Conservation (phyloP, 2,329 filamentous ascomycete genomes). For the Xylariaceae sp. region DNA sequence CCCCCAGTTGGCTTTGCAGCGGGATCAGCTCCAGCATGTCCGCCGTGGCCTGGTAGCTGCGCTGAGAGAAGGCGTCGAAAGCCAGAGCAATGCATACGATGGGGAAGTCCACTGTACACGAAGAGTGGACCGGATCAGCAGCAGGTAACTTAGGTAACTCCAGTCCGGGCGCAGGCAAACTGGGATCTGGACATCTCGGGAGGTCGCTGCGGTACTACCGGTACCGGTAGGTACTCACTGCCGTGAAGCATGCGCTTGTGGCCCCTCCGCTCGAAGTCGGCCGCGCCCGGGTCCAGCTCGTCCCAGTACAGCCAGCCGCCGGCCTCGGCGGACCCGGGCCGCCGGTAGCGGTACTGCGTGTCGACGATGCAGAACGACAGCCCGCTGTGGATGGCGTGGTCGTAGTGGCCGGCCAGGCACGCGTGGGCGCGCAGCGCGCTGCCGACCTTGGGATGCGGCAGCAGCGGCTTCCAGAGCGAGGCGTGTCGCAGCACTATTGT, state of each 20-base stretch:
- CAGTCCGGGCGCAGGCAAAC: too few species aligned
- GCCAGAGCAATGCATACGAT: slow-evolving; percentile 23
- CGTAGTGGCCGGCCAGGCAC: slow-evolving; percentile 4
- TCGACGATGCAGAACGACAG: slow-evolving; percentile 11
- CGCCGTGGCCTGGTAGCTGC: slow-evolving; percentile 8
- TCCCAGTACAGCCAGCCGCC: slow-evolving; percentile 23
- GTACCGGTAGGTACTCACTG: too few species aligned
- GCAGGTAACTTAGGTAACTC: too few species aligned
- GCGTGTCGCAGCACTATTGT: slow-evolving; percentile 6
- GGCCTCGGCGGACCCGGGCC: slow-evolving; percentile 14
- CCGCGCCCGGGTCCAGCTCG: slow-evolving; percentile 5
- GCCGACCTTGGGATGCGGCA: slow-evolving; percentile 5
- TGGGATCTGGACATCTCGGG: too few species aligned
- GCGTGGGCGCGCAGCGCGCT: slow-evolving; percentile 3
- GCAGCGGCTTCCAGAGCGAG: slow-evolving; percentile 5
- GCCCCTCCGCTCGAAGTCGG: slow-evolving; percentile 4
- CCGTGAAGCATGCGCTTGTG: slow-evolving; percentile 13
- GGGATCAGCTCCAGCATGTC: slow-evolving; percentile 5
- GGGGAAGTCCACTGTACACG: slow-evolving; percentile 27
- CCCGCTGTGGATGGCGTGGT: slow-evolving; percentile 13
- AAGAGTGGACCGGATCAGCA: too few species aligned
- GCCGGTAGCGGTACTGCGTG: slow-evolving; percentile 13
- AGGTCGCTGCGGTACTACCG: too few species aligned
- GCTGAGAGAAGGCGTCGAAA: slow-evolving; percentile 16
- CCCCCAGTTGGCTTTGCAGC: slow-evolving; percentile 4